Evolutionary conservation across 2,329 filamentous ascomycete species (phyloP).

Genomic region (Aspergillus sp.): DNA sequence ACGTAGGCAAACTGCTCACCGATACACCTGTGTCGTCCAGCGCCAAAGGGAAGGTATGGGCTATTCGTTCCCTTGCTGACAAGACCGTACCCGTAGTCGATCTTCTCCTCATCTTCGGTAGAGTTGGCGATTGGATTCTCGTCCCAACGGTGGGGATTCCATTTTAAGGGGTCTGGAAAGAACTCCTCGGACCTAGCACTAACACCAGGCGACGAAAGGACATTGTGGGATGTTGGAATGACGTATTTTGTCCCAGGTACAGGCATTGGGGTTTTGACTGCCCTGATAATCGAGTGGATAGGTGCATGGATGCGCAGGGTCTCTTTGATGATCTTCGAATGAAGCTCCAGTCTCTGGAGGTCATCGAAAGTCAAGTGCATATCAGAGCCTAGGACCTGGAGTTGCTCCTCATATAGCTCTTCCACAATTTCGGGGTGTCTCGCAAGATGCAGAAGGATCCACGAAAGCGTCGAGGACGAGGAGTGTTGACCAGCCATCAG

Average conservation of each 20-base stretch:
- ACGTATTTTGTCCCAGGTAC: constrained; percentile 80
- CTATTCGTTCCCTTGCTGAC: constrained; percentile 87
- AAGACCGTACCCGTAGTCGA: constrained; percentile 91
- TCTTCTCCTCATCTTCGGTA: constrained; percentile 65
- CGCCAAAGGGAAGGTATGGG: constrained; percentile 92
- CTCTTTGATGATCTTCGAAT: constrained; percentile 85
- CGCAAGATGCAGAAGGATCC: constrained; percentile 81
- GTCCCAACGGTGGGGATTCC: constrained; percentile 93
- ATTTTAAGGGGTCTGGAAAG: constrained; percentile 79
- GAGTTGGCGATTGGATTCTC: constrained; percentile 49
- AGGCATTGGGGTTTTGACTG: constrained; percentile 83
- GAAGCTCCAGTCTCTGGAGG: constrained; percentile 74
- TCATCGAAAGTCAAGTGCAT: constrained; percentile 76
- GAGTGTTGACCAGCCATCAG: constrained; percentile 92
- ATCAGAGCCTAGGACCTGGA: constrained; percentile 68
- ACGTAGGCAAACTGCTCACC: constrained; percentile 96
- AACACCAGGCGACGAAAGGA: constrained; percentile 83
- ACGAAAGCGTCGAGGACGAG: constrained; percentile 78
- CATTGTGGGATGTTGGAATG: constrained; percentile 75
- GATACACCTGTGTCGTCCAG: constrained; percentile 89
- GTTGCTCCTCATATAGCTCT: constrained; percentile 81
- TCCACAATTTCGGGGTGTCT: constrained; percentile 76
- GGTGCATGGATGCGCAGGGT: constrained; percentile 87
- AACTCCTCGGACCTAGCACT: constrained; percentile 69
- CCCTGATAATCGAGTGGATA: constrained; percentile 92